These are phyloP conservation scores for Epithele typhae DNA, from an alignment of 768 basidiomycete species.

Conservation along the genomic window DNA sequence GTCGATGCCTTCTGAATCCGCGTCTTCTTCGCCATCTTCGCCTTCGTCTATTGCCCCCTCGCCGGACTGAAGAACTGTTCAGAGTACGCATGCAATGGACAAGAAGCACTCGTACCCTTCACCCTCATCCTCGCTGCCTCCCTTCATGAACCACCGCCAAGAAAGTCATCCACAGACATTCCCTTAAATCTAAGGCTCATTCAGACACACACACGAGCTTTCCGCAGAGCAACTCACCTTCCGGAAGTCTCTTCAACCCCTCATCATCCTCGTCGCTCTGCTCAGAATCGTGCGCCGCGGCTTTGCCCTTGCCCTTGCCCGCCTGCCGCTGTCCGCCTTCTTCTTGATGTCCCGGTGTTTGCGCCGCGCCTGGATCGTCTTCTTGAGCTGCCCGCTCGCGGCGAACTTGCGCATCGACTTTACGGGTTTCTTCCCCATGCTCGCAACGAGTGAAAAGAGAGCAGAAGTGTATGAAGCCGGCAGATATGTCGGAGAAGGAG, in stretches of 20 bases:
- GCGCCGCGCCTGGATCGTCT: conserved; percentile 77
- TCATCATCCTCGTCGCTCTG: conserved; percentile 22
- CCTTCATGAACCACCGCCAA: conserved; percentile 73
- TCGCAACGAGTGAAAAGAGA: not conserved
- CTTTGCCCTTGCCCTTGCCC: conserved; percentile 23
- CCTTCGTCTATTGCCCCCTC: conserved; percentile 23
- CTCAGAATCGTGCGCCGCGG: conserved; percentile 16
- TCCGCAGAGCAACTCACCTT: conserved; percentile 20
- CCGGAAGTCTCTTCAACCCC: conserved; percentile 20
- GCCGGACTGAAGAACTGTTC: conserved; percentile 11
- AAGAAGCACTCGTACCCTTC: too few species aligned
- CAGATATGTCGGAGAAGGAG: too few species aligned
- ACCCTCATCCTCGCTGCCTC: conserved; percentile 40
- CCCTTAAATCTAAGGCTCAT: conserved; percentile 35
- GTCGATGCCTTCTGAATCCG: conserved; percentile 36
- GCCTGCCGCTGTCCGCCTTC: conserved; percentile 58
- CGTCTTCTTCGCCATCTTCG: conserved; percentile 7
- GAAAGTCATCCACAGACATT: conserved; percentile 76
- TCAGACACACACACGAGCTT: not conserved
- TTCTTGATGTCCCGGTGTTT: conserved; percentile 76
- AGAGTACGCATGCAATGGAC: too few species aligned
- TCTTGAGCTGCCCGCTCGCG: conserved; percentile 82
- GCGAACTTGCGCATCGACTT: conserved; percentile 89
- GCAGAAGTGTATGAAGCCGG: too few species aligned
- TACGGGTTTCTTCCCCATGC: conserved; percentile 56